phyloP scores from a whole-genome alignment of 1,284 basidiomycete genomes.

The Leccinum laetum region DNA sequence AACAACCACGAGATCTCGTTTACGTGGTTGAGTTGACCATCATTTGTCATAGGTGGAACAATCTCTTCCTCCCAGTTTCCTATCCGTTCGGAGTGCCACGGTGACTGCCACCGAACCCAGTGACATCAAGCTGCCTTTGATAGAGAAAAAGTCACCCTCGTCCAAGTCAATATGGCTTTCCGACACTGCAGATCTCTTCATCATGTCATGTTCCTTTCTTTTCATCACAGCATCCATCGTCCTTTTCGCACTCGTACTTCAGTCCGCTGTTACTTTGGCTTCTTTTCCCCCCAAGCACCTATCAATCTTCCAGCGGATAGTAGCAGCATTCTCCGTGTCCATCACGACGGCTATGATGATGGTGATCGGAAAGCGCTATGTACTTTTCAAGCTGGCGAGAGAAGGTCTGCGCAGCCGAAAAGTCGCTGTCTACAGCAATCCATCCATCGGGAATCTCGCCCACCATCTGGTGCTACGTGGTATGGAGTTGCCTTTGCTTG shows the following conservation, averaged over 20 bases:
- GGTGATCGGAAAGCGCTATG: conserved; percentile 17
- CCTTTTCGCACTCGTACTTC: conserved; percentile 11
- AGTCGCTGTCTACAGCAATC: conserved; percentile 14
- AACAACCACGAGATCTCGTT: not conserved
- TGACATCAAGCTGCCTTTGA: not conserved
- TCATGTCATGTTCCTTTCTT: conserved; percentile 10
- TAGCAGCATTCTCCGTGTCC: conserved; percentile 10
- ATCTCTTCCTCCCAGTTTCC: not conserved
- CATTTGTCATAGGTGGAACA: not conserved
- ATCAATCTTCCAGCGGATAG: conserved; percentile 10
- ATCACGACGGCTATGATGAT: conserved; percentile 17
- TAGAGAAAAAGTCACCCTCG: not conserved
- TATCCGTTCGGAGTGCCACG: not conserved
- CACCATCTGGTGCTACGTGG: conserved; percentile 5
- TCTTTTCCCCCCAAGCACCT: not conserved
- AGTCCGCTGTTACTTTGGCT: not conserved
- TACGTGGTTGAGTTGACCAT: not conserved
- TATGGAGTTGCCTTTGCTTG: conserved; percentile 11
- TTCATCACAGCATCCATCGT: conserved; percentile 8
- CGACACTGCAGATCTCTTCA: conserved; percentile 9
- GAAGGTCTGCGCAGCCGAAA: conserved; percentile 13
- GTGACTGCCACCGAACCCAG: not conserved
- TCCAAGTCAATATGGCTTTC: not conserved
- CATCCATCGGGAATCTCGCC: conserved; percentile 12
- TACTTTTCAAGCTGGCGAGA: conserved; percentile 20